Base-by-base conservation (phyloP, 176 grass and related monocot genomes). In the Aegilops umbellulata region DNA sequence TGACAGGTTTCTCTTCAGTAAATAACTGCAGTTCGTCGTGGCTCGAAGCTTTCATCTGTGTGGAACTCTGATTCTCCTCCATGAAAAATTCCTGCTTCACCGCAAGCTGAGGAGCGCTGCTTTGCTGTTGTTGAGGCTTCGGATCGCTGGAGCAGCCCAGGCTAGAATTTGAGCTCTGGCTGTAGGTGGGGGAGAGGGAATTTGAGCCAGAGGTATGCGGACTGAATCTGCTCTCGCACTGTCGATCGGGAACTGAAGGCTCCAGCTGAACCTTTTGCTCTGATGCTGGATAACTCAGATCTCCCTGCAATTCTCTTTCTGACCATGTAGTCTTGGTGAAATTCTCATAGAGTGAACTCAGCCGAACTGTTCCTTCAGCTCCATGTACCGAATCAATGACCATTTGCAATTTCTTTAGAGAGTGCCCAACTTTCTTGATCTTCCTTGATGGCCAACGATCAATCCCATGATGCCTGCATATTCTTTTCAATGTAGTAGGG, bases 391-490 rank as follows among this genome's bases (percentile, higher is more conserved):
- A 97, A 85, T 99, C 90, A 68, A 99, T 93, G 20, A 99, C 94
- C 79, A 94, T 88, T 83, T 99, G 97, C 81, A 99, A 75, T 88
- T 99, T 99, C 85, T 90, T 92, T 35, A 99, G 89, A 12, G 97
- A 97, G 66, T 93, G 97, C 20, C 90, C 90, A 51, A 99, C 97
- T 88, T 99, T 99, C 80, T 94, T 99, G 61, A 99, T 99, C 89
- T 96, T 99, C 63, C 97, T 85, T 66, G 97, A 99, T 77, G 97
- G 97, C 97, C 97, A 99, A 25, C 97, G 94, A 72, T 74, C 85
- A 81, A 99, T 99, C 32, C 97, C 97, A 17, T 99, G 92, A 47
- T 97, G 94, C 74, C 97, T 91, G 73, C 97, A 99, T 83, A 99
- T 97, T 87, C 94, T 94, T 88, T 99, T 99, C 60, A 99, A 74